A percentile compares a stretch with the other conserved stretches of the same genome.
Conservation (phyloP, 202 grass and related monocot species). For the Setaria italica region DNA sequence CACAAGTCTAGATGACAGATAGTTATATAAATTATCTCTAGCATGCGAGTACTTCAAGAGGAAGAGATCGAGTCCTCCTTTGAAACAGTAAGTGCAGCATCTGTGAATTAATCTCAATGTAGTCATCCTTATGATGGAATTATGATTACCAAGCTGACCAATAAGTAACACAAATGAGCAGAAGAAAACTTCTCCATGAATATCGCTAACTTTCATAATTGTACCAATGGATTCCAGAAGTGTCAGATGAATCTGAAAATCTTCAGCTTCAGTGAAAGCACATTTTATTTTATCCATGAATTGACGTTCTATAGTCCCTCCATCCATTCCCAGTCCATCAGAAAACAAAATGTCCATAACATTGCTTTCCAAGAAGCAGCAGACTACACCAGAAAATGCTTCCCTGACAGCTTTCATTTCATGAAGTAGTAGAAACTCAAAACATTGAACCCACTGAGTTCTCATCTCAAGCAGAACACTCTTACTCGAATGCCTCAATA, state of each 20-base stretch:
- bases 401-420: slow-evolving; percentile 76
- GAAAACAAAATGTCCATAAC: slow-evolving; percentile 74
- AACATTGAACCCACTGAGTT: slow-evolving; percentile 71
- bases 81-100: slow-evolving; percentile 65
- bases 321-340: slow-evolving; percentile 49
- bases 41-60: slow-evolving; percentile 66
- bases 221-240: slow-evolving; percentile 78
- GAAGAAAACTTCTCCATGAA: slow-evolving; percentile 73
- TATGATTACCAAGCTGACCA: slow-evolving; percentile 66
- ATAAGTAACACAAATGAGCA: slow-evolving; percentile 79
- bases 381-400: slow-evolving; percentile 78
- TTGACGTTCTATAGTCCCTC: slow-evolving; percentile 53
- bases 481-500: slow-evolving; percentile 72
- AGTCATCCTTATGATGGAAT: slow-evolving; percentile 70
- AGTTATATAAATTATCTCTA: slow-evolving; percentile 78
- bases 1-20: slow-evolving; percentile 73
- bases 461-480: slow-evolving; percentile 61
- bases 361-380: slow-evolving; percentile 79
- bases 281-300: slow-evolving; percentile 80
- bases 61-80: slow-evolving; percentile 77
- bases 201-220: slow-evolving; percentile 78
- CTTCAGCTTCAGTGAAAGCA: slow-evolving; percentile 56
- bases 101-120: slow-evolving; percentile 75
- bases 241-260: slow-evolving; percentile 69
- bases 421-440: slow-evolving; percentile 81